Evolutionary conservation across 257 asterid species (phyloP), one percentile per base, ranked within the genome.

Genomic region (Schizonepeta tenuifolia): DNA sequence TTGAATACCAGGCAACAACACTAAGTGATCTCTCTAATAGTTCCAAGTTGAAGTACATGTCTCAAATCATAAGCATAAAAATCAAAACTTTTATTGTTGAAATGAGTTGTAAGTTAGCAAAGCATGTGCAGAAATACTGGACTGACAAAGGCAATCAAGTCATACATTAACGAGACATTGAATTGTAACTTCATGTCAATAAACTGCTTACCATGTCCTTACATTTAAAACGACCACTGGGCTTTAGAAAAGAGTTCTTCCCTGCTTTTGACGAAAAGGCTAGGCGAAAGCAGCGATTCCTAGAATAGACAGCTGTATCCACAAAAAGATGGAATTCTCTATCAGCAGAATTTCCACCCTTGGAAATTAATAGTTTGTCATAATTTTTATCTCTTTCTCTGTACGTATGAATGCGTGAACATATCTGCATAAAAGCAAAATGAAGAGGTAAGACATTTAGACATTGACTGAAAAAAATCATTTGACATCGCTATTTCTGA

Each of bases 221-320:
- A 72, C 97, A 86, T 83, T 79, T 91, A 78, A 91, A 94, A 69
- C 99, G 97, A 50, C 97, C 93, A 86, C 87, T 94, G 21, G 99
- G 97, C 46, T 85, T 60, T 78, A 94, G 99, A 79, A 88, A 63
- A 24, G 95, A 89, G 57, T 57, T 84, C 81, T 91, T 94, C 83
- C 97, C 93, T 31, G 99, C 97, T 87, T 94, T 94, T 40, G 99
- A 94, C 58, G 99, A 94, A 61, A 94, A 83, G 64, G 86, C 89
- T 67, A 94, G 84, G 77, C 99, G 96, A 81, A 94, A 94, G 83
- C 97, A 91, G 65, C 99, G 97, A 70, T 94, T 94, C 84, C 99
- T 86, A 61, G 97, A 41, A 82, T 94, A 94, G 70, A 94, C 99
- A 60, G 99, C 97, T 79, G 91, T 84, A 81, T 94, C 99, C 79